Base-by-base conservation (phyloP, 2,329 filamentous ascomycete genomes). In the Hypoxylon sp. region DNA sequence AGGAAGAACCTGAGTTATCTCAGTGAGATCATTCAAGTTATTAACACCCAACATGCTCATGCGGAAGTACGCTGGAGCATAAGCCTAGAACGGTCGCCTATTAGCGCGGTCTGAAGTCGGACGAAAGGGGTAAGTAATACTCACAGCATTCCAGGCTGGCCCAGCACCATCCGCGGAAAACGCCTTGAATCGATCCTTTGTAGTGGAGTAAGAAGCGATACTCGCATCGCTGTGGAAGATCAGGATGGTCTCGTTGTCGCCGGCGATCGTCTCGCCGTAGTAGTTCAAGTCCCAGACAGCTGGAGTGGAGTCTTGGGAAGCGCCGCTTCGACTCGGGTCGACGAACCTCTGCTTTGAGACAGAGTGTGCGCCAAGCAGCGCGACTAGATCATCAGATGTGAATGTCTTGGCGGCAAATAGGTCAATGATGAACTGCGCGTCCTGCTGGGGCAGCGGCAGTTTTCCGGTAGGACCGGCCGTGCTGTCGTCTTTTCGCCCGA, bases 311-410 rank as follows among this genome's bases (percentile, higher is more conserved):
- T 82, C 79, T 50, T 79, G 73, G 0, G 76, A 59, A 4, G 66
- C 63, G 36, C 70, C 72, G 7, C 69, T 65, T n/a, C 71, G 65
- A 4, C 58, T 32, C 0, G 68, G 50, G 56, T 80, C 72, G 43
- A 76, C 72, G 52, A 75, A 75, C 44, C 69, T 71, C 58, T 83
- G 79, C 55, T 70, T 73, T 5, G 76, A 73, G 5, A 74, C 69
- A 2, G 75, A 75, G 63, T 84, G 81, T 0, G 81, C 79, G 43
- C 81, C 81, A 2, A 83, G 60, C 1, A 84, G 74, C 1, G 81
- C 79, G 2, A 78, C 75, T 3, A 83, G 72, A 42, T 81, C 80
- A 19, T 67, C 65, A 1, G 77, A 66, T 6, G 66, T 67, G 67
- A 83, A 77, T 2, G 78, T 78, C 67, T 82, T 82, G 54, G 72